phyloP scores from a whole-genome alignment of 2,329 filamentous ascomycete genomes.

The Aspergillus aculeatinus region DNA sequence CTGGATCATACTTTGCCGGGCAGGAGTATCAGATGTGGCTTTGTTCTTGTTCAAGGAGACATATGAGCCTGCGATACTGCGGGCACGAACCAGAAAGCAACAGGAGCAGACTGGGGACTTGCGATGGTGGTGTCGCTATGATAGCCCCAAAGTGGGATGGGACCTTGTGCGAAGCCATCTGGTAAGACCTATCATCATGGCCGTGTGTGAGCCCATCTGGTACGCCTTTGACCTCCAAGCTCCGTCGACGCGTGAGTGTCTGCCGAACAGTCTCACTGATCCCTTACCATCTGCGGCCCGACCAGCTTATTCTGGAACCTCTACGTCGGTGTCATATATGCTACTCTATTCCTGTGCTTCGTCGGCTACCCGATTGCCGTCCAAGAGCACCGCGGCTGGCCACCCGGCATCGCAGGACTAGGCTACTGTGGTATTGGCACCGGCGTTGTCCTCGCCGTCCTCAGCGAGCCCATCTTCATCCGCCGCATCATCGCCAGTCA shows the following conservation, averaged over 20 bases:
- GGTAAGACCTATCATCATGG: too few relatives aligned
- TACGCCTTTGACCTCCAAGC: too few relatives aligned
- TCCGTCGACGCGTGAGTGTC: too few relatives aligned
- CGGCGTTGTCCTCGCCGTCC: slow-evolving; percentile 50
- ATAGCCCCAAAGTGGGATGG: slow-evolving; percentile 34
- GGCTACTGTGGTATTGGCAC: slow-evolving; percentile 63
- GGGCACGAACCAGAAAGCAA: slow-evolving; percentile 52
- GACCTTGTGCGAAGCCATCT: slow-evolving; percentile 59
- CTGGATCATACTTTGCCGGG: slow-evolving; percentile 71
- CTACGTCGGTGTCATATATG: slow-evolving; percentile 69
- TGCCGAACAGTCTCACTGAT: too few relatives aligned
- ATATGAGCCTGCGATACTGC: slow-evolving; percentile 44
- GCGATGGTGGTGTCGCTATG: slow-evolving; percentile 71
- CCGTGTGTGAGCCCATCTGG: too few relatives aligned
- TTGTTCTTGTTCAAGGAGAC: slow-evolving; percentile 66
- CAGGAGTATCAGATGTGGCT: slow-evolving; percentile 58
- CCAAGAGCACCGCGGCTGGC: slow-evolving; percentile 67
- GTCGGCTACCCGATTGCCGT: slow-evolving; percentile 80
- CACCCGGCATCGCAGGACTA: slow-evolving; percentile 65
- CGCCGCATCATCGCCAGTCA: too few relatives aligned
- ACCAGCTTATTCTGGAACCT: slow-evolving; percentile 61
- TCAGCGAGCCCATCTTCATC: too few relatives aligned
- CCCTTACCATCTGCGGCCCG: slow-evolving; percentile 2
- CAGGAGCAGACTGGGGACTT: slow-evolving; percentile 64
- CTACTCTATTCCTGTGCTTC: slow-evolving; percentile 80